Percentiles rank a stretch among this genome's conserved stretches.
phyloP scores from a whole-genome alignment of 139 green algal species.

The Chlamydomonas schloesseri region DNA sequence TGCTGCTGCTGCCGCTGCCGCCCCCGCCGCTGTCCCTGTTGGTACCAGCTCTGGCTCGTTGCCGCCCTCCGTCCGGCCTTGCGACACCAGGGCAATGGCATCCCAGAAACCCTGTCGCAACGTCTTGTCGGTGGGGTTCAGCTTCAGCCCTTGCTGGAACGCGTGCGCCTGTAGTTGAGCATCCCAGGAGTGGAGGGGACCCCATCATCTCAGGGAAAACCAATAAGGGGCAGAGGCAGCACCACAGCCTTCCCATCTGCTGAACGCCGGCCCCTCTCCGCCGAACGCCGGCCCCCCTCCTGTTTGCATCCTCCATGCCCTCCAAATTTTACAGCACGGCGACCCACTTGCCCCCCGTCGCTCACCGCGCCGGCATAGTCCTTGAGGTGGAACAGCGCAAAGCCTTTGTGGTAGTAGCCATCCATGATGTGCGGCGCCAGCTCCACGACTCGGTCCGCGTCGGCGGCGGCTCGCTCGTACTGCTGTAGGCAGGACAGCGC shows the following conservation, averaged over 20 bases:
- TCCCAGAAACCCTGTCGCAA: conserved; percentile 66
- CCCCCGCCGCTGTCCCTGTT: background rate
- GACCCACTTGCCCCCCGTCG: no score
- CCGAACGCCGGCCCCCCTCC: no score
- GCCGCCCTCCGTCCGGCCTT: conserved; percentile 40
- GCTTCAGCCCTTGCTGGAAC: conserved; percentile 61
- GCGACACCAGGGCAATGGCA: conserved; percentile 45
- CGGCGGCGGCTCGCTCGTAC: conserved; percentile 38
- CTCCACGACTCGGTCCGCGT: conserved; percentile 58
- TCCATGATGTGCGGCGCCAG: conserved; percentile 64
- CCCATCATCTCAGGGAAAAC: no score
- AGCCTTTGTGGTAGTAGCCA: conserved; percentile 61
- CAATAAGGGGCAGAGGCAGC: no score
- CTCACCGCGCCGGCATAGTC: conserved; percentile 54
- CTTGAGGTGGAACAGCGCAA: conserved; percentile 63
- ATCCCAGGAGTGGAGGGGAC: no score
- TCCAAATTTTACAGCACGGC: no score
- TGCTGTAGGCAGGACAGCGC: conserved; percentile 51
- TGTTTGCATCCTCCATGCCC: no score
- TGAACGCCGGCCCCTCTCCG: no score
- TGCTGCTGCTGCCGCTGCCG: background rate
- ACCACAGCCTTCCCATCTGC: no score
- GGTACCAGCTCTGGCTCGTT: background rate
- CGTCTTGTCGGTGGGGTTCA: conserved; percentile 60
- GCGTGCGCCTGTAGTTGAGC: conserved; percentile 48